Evolutionary conservation across 2,329 filamentous ascomycete genomes (phyloP), one percentile per base, ranked within the genome.

Genomic region (Microcyclosporella mali): DNA sequence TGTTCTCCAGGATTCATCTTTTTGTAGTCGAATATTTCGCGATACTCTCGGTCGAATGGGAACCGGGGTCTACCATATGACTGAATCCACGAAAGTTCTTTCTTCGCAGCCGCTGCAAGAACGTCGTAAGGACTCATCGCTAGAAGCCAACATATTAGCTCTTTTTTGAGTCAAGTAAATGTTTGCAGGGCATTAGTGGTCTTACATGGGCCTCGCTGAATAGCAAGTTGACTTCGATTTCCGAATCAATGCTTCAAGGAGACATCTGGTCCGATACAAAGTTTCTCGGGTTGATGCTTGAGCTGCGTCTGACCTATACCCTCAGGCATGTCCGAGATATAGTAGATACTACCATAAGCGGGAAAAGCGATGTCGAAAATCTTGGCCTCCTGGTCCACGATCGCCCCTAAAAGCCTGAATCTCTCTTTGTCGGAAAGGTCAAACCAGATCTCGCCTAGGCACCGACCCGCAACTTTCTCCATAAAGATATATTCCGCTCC

Each of bases 201-300:
- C 57, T 33, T 57, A 65, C 62, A 55, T 49, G 56, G 57, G 33
- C 58, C 53, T 47, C 60, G 54, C 45, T 48, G n/a, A 21, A 56
- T 35, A 3, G 57, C 33, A 2, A 66, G 21, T 15, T 53, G 14
- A 25, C 33, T 31, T 41, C 63, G 46, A 41, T 50, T 59, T 12
- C 52, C 59, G 45, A 59, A 52, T 62, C 61, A 65, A 17, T 59
- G 32, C 33, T 40, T 36, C 11, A 61, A 46, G 25, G 52, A 60
- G 29, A 53, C 56, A 36, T 62, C 56, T 19, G 63, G 63, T 15
- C 63, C 62, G 45, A 66, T 41, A 41, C 60, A 64, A 41, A 36
- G 25, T 33, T 21, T 15, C n/a, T n/a, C n/a, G n/a, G n/a, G n/a
- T n/a, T n/a, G n/a, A n/a, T n/a, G n/a, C 11, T 14, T 16, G 2